Evolutionary conservation across 2,329 filamentous ascomycete genomes (phyloP), one percentile per base, ranked within the genome.

Genomic region (Neofusicoccum sp.): DNA sequence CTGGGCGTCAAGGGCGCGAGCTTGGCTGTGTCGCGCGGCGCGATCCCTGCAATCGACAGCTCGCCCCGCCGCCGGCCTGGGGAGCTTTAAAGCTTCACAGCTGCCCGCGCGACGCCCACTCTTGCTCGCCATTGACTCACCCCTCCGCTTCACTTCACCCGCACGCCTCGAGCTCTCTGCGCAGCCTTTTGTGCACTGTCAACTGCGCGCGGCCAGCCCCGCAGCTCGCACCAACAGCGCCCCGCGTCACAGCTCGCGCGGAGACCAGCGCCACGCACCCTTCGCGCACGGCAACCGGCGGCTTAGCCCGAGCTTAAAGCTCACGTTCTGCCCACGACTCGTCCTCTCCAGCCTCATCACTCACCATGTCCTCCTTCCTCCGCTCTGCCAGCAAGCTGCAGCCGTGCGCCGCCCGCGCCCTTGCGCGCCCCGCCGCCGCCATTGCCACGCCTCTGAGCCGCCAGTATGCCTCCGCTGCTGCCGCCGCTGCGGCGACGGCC

Each of bases 381-480:
- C 69, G 72, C 45, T 71, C 66, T 2, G 67, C 67, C 34, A 60
- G 66, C 36, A 66, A 67, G 30, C 59, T 64, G 11, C 65, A 66
- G 53, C 68, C 68, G 16, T 54, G 62, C 14, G n/a, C 66, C 11
- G 20, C 65, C 40, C 64, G 64, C 30, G 59, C 63, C 57, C 63
- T 66, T 62, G 63, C 64, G 36, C 65, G 63, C 8, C 60, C 65
- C n/a, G 60, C 67, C 24, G 66, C 59, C 2, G 36, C 49, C n/a
- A 28, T 61, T 24, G 38, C 70, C 53, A 63, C 64, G 56, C 66
- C 66, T 12, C 54, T 69, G 16, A 67, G 63, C 26, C 65, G 69
- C 60, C 68, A 67, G 53, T 68, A 73, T 70, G 72, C 72, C 31
- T 71, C 73, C 8, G 67, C 71, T 2, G 66, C 69, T 16, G 68